These are phyloP conservation scores for Nakazawaea wyomingensis DNA, from an alignment of 805 yeast genomes.

Conservation along the genomic window DNA sequence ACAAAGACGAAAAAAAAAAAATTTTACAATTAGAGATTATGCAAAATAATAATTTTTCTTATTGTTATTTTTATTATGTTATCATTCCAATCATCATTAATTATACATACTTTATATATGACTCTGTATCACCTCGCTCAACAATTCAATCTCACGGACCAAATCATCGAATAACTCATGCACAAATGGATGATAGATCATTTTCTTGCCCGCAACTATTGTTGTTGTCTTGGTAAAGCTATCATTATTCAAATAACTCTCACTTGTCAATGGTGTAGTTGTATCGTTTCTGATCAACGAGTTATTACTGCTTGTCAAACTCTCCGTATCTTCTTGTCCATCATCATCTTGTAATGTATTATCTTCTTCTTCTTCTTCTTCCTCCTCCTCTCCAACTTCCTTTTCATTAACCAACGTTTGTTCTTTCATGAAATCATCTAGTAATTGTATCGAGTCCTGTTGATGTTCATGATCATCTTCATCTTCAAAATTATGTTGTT, in stretches of 20 bases:
- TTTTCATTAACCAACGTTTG: not conserved
- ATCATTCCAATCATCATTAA: not conserved
- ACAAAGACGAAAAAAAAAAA: too few species aligned
- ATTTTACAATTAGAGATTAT: not conserved
- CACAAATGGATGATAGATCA: conserved; percentile 9
- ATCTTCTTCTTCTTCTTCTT: conserved; percentile 23
- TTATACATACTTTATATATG: not conserved
- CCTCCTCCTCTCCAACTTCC: conserved; percentile 11
- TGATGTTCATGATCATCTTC: not conserved
- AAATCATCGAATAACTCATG: conserved; percentile 23
- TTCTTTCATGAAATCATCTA: conserved; percentile 10
- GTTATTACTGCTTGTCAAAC: conserved; percentile 7
- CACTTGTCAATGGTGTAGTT: conserved; percentile 30
- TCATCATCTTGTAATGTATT: conserved; percentile 11
- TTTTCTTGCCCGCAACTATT: conserved; percentile 2
- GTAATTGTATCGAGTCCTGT: conserved; percentile 5
- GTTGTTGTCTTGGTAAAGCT: conserved; percentile 14
- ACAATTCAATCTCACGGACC: conserved; percentile 20
- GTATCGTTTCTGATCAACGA: not conserved
- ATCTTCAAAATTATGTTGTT: not conserved
- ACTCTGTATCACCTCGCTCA: conserved; percentile 2
- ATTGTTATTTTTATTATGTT: not conserved
- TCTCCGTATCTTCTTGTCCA: conserved; percentile 22
- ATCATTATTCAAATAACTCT: conserved; percentile 33
- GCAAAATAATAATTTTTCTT: not conserved